Conservation (phyloP, 208 protist genomes). For the Leishmania gerbilli region DNA sequence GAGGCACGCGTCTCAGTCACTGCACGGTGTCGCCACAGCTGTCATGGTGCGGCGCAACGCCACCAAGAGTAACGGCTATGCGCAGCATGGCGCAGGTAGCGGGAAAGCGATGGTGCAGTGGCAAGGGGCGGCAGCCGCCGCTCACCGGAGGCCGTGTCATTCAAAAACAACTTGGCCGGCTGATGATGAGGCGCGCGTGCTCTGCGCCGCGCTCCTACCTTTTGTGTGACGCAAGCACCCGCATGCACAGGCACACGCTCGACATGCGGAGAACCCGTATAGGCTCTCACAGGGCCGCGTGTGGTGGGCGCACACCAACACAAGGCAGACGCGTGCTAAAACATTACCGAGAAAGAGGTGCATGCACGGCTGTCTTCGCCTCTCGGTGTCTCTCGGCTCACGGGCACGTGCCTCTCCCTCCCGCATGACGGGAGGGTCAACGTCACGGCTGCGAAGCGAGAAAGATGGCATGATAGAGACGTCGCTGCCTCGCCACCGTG, state of each 20-base stretch:
- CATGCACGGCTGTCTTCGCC: too few species aligned
- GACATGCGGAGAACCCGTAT: not conserved
- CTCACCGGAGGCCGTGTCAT: too few species aligned
- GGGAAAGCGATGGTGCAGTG: too few species aligned
- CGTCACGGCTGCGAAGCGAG: not conserved
- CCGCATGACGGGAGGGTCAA: not conserved
- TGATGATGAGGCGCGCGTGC: not conserved
- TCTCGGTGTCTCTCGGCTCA: not conserved
- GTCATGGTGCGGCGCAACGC: too few species aligned
- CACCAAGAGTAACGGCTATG: too few species aligned
- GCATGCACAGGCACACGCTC: not conserved
- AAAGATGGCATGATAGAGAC: conserved; percentile 16
- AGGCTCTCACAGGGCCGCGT: not conserved
- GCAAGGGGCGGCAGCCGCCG: too few species aligned
- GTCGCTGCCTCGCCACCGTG: conserved; percentile 5
- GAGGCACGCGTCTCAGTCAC: too few species aligned
- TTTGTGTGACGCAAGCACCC: not conserved
- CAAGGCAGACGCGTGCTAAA: too few species aligned
- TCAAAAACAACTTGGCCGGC: too few species aligned
- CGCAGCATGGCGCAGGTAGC: too few species aligned
- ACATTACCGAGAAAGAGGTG: not conserved
- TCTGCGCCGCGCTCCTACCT: not conserved
- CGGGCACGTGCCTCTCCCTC: not conserved
- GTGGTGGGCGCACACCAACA: not conserved
- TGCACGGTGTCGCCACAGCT: too few species aligned